phyloP scores from a whole-genome alignment of 2,329 filamentous ascomycete species.

The Ophiosphaerella narmari region DNA sequence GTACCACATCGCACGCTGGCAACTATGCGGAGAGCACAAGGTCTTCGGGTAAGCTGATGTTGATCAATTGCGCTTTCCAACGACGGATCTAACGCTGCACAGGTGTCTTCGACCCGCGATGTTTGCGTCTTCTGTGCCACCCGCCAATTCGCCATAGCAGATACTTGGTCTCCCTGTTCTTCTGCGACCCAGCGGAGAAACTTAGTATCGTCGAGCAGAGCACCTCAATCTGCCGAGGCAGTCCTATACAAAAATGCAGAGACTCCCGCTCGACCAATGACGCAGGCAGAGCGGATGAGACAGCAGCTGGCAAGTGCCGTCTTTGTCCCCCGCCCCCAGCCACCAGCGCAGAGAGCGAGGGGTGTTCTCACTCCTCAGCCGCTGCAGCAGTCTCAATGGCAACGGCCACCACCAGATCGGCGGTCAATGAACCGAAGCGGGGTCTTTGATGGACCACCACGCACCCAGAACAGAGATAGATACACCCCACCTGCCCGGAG shows the following conservation, averaged over 20 bases:
- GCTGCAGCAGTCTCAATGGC: constrained; percentile 10
- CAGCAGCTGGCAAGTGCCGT: constrained; percentile 24
- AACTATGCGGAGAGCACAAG: constrained; percentile 38
- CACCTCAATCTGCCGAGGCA: constrained; percentile 36
- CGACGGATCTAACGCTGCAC: constrained; percentile 4
- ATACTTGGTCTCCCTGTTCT: constrained; percentile 15
- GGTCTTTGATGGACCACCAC: constrained; percentile 18
- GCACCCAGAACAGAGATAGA: constrained; percentile 24
- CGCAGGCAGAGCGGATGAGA: constrained; percentile 36
- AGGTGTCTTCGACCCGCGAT: constrained; percentile 43
- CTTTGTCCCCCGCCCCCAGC: constrained; percentile 9
- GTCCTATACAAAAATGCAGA: constrained; percentile 31
- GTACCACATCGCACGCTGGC: constrained; percentile 6
- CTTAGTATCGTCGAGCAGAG: constrained; percentile 40
- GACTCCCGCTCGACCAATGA: constrained; percentile 21
- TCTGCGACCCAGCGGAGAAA: constrained; percentile 33
- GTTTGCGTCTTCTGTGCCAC: constrained; percentile 48
- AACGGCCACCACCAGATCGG: constrained; percentile 16
- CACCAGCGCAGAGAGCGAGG: constrained; percentile 23
- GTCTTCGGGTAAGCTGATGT: constrained; percentile 28
- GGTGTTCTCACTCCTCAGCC: constrained; percentile 9
- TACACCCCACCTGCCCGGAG: constrained; percentile 13
- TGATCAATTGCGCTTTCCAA: neutral
- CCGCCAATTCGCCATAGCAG: constrained; percentile 32
- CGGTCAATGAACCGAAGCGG: constrained; percentile 18